phyloP scores from a whole-genome alignment of 495 filamentous ascomycete genomes.

The Ascodesmis nigricans region DNA sequence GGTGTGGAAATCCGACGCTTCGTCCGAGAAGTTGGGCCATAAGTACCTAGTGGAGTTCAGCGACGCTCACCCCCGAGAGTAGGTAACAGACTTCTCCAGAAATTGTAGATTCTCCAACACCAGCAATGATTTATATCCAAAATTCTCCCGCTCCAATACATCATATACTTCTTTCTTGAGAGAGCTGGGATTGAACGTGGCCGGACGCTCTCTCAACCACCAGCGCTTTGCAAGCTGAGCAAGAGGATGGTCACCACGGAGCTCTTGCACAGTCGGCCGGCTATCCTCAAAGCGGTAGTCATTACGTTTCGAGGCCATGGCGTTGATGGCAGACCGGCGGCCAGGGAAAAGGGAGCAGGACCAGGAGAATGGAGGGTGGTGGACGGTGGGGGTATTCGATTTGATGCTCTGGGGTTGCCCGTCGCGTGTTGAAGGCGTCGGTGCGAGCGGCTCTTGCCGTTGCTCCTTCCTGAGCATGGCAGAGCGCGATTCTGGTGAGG shows the following conservation, averaged over 20 bases:
- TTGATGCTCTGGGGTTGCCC: too few species aligned
- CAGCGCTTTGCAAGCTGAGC: slow-evolving; percentile 60
- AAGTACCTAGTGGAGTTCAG: slow-evolving; percentile 39
- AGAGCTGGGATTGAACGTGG: slow-evolving; percentile 65
- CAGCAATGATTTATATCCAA: slow-evolving; percentile 53
- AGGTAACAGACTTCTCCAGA: slow-evolving; percentile 46
- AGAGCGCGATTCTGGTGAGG: too few species aligned
- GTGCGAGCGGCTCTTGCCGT: too few species aligned
- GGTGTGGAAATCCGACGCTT: slow-evolving; percentile 76
- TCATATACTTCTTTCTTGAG: slow-evolving; percentile 86
- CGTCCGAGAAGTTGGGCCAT: slow-evolving; percentile 81
- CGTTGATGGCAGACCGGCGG: too few species aligned
- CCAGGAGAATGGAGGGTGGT: too few species aligned
- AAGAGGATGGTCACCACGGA: slow-evolving; percentile 62
- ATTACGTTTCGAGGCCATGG: background rate
- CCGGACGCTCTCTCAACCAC: slow-evolving; percentile 49
- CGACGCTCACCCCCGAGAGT: background rate
- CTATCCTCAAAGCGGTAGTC: slow-evolving; percentile 23
- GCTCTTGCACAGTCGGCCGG: slow-evolving; percentile 39
- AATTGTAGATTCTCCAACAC: slow-evolving; percentile 77
- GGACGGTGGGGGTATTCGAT: too few species aligned
- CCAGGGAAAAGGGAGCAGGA: too few species aligned
- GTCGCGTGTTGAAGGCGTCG: too few species aligned
- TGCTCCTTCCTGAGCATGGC: too few species aligned
- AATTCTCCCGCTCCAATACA: slow-evolving; percentile 55